Evolutionary conservation across 1,284 basidiomycete genomes (phyloP).

Genomic region (Heliocybe sulcata): DNA sequence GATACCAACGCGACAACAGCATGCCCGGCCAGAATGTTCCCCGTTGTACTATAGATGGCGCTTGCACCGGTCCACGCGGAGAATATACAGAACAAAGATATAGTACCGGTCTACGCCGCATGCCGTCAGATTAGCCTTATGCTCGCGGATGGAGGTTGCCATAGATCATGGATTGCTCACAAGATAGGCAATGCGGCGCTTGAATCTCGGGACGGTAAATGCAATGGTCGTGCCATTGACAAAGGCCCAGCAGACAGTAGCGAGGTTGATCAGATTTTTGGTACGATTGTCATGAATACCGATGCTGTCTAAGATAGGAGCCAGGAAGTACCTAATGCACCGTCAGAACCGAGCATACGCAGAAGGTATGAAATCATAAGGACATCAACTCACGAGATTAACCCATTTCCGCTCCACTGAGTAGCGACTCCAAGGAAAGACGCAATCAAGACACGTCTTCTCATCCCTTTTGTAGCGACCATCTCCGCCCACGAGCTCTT

Average conservation of each 20-base stretch:
- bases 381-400: constrained; percentile 40
- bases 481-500: constrained; percentile 36
- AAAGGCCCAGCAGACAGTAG: constrained; percentile 46
- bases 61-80: constrained; percentile 47
- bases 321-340: constrained; percentile 34
- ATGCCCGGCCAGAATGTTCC: constrained; percentile 35
- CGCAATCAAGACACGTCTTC: constrained; percentile 35
- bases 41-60: constrained; percentile 34
- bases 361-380: neutral
- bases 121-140: neutral
- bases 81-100: constrained; percentile 41
- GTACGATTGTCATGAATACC: constrained; percentile 39
- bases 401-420: constrained; percentile 48
- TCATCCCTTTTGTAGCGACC: constrained; percentile 40
- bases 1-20: constrained; percentile 38
- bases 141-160: no score
- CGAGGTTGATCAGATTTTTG: constrained; percentile 49
- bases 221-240: constrained; percentile 43
- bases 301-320: constrained; percentile 36
- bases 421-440: constrained; percentile 39
- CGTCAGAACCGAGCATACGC: neutral
- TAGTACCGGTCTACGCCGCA: constrained; percentile 30
- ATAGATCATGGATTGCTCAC: constrained; percentile 22
- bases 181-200: constrained; percentile 41
- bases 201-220: constrained; percentile 38